Evolutionary conservation across 495 filamentous ascomycete genomes (phyloP), one percentile per base, ranked within the genome.

Genomic region (Talaromyces nanjingensis): DNA sequence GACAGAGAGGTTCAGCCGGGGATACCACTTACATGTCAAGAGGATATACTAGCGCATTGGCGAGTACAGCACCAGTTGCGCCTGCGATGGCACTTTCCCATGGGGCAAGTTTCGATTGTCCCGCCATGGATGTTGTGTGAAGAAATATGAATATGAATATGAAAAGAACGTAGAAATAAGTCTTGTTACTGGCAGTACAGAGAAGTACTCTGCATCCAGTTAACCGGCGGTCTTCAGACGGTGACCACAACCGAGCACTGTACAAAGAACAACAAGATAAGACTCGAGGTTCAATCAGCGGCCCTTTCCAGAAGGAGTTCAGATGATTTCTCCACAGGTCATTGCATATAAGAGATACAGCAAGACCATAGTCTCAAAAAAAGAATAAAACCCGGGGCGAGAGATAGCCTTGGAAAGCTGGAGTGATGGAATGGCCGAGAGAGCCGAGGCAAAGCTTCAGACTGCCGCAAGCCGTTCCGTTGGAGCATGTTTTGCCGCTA

Each of bases 21-120:
- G 25, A 24, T 31, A 47, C 33, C 47, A 77, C 89, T 76, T 80
- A 97, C 93, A 99, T 91, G 76, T 99, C 94, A 37, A 99, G 80
- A 14, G 94, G 94, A 76, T 99, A 99, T 62, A 98, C 96, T 62
- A 96, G 77, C 27, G 94, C 89, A 83, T 99, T 99, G 42, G 94
- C 96, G 54, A 99, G 77, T 12, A 97, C 91, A 37, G 96, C 94
- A 58, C 94, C 93, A 18, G 92, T 91, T 62, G 96, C 91, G 67
- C 94, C 94, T 47, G 96, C 93, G 64, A 97, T 85, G 52, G 94
- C 94, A 70, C 85, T 87, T 33, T 92, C 93, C 96, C 96, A 98
- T 60, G 96, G 92, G 25, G 94, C 91, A 64, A 99, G 86, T 74
- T 94, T 96, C 42, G 92, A 93, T 76, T 91, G 90, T 54, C 77